A percentile compares a stretch with the other conserved stretches of the same genome.
Evolutionary conservation across 371 early-diverging fungal genomes (phyloP).

Genomic region (Mucor indicus): DNA sequence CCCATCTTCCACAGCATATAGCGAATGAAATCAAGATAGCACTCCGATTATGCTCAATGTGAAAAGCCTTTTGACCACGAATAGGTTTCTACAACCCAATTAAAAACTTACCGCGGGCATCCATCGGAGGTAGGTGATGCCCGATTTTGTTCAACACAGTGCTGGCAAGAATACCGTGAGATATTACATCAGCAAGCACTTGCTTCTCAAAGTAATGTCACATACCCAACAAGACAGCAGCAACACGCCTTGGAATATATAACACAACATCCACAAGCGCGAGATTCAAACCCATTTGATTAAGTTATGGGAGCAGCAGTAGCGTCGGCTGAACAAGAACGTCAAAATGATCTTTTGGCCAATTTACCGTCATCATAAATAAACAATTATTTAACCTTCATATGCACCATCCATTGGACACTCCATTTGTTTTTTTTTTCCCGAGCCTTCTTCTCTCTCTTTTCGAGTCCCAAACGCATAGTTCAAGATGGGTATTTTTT

Average conservation of each 20-base stretch:
- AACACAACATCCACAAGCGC: not conserved
- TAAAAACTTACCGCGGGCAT: constrained; percentile 47
- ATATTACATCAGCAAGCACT: not conserved
- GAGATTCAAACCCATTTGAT: constrained; percentile 7
- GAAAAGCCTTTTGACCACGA: constrained; percentile 51
- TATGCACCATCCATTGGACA: too few species aligned
- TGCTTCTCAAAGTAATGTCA: constrained; percentile 1
- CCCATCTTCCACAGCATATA: constrained; percentile 34
- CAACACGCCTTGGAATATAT: constrained; percentile 6
- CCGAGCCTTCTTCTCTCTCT: too few species aligned
- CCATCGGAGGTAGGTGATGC: constrained; percentile 49
- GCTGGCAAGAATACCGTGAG: constrained; percentile 31
- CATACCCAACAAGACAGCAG: not conserved
- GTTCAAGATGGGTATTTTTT: too few species aligned
- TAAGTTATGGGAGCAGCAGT: constrained; percentile 20
- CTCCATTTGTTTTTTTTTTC: too few species aligned
- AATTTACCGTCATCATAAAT: too few species aligned
- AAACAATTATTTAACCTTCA: too few species aligned
- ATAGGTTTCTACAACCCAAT: constrained; percentile 56
- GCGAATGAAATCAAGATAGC: constrained; percentile 28
- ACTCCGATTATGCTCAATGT: constrained; percentile 40
- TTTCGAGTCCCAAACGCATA: too few species aligned
- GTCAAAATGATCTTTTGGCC: too few species aligned
- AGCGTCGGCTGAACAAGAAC: constrained; percentile 16
- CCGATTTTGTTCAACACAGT: constrained; percentile 46